phyloP scores from a whole-genome alignment of 441 rosid genomes.

The Capsella rubella region DNA sequence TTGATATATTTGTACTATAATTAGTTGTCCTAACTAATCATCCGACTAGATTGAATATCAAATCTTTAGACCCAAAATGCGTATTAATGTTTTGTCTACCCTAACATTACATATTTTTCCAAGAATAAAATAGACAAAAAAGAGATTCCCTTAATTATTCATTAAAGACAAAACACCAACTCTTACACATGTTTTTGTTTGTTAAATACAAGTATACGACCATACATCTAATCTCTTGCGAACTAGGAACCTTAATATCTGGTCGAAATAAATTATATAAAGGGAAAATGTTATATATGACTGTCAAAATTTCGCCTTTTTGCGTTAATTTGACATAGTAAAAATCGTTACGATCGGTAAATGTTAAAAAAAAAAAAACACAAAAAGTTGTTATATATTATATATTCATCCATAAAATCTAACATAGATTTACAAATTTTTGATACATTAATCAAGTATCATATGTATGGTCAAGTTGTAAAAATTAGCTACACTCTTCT shows the following conservation, averaged over 20 bases:
- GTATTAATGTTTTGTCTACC: conserved; percentile 29
- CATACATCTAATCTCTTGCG: conserved; percentile 12
- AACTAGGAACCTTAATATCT: conserved; percentile 32
- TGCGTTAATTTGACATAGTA: no score
- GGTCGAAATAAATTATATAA: background rate
- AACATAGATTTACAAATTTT: background rate
- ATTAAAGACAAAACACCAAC: conserved; percentile 29
- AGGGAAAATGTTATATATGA: background rate
- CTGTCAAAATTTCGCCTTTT: no score
- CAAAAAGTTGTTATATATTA: no score
- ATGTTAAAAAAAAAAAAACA: no score
- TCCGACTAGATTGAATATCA: conserved; percentile 19
- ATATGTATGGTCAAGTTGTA: conserved; percentile 1
- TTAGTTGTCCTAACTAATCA: conserved; percentile 17
- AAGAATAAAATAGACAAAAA: conserved; percentile 29
- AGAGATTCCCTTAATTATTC: conserved; percentile 48
- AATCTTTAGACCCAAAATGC: conserved; percentile 27
- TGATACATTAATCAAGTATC: background rate
- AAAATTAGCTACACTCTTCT: background rate
- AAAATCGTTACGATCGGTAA: no score
- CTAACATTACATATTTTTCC: background rate
- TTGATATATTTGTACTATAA: conserved; percentile 25
- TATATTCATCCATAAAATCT: background rate
- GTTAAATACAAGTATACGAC: conserved; percentile 22
- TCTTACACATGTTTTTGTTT: conserved; percentile 2